Base-by-base conservation (phyloP, 352 stramenopile genomes). In the Phytophthora sp. region DNA sequence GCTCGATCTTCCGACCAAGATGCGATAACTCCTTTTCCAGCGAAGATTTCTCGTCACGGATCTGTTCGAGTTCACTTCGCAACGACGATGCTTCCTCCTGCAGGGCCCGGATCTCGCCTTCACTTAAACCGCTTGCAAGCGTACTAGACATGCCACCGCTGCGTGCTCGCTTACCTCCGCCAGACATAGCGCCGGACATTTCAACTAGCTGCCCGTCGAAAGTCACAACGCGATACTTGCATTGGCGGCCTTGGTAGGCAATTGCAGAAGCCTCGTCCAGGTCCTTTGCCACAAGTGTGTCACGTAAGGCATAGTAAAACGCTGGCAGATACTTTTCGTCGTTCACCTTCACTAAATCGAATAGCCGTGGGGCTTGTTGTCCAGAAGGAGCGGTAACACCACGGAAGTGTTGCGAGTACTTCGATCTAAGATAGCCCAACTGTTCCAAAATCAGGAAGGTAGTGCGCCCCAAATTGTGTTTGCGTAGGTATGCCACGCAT, bases 401-500 rank as follows among this genome's bases (percentile, higher is more conserved):
- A 39, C 78, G 83, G 38, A 93, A 91, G 50, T 55, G 78, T 76
- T 90, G 89, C 4, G 72, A 72, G 62, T 82, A 82, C 63, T 94
- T 91, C 12, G 72, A 80, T 30, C 79, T 77, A 2, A 95, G 66
- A 46, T 96, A 92, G 15, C 79, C 88, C 44, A 99, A 88, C 60
- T 99, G 97, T 63, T 99, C 96, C n/a, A 99, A 79, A 57, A 99
- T 98, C 51, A 99, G 83, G 64, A 99, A 99, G 15, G 91, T 99
- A 5, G 94, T 97, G 9, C 98, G 91, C 7, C 98, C 98, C 13
- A 99, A 80, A 57, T 98, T 97, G 67, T 99, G 77, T 63, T 95
- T 82, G 30, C 97, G 83, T 4, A 99, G 74, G 69, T 96, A 99
- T 38, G 98, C 87, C 8, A 99, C 88, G 71, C 97, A 99, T 18